phyloP scores from a whole-genome alignment of 805 yeast genomes.

The Sungouiella thailandica region DNA sequence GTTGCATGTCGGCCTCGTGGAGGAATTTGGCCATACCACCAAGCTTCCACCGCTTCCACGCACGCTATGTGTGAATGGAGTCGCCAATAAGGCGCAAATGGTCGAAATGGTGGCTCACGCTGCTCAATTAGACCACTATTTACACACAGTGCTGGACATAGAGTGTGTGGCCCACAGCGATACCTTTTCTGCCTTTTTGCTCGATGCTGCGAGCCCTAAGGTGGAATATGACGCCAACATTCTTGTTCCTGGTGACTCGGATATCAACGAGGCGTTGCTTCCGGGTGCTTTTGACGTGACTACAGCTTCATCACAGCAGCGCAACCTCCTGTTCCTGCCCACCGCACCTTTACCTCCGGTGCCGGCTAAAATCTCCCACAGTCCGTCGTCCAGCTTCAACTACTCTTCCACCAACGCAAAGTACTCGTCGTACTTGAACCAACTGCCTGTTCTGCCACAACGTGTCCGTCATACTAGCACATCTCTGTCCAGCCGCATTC shows the following conservation, averaged over 20 bases:
- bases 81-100: slow-evolving; percentile 7
- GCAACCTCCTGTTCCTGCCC: slow-evolving; percentile 6
- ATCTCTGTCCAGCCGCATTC: not conserved
- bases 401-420: slow-evolving; percentile 6
- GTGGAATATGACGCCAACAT: no score
- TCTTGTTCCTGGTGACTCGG: no score
- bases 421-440: slow-evolving; percentile 13
- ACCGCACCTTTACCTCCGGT: slow-evolving; percentile 11
- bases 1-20: slow-evolving; percentile 17
- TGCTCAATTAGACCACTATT: slow-evolving; percentile 21
- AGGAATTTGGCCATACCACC: not conserved
- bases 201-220: no score
- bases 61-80: slow-evolving; percentile 16
- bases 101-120: slow-evolving; percentile 18
- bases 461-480: not conserved
- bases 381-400: not conserved
- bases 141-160: no score
- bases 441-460: not conserved
- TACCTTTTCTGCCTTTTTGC: no score
- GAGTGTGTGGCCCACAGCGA: no score
- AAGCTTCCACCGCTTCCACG: slow-evolving; percentile 28
- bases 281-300: not conserved
- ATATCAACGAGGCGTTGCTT: not conserved
- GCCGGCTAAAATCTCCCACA: not conserved
- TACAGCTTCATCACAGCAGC: not conserved